Base-by-base conservation (phyloP, 352 stramenopile species). In the Phytophthora litchii region DNA sequence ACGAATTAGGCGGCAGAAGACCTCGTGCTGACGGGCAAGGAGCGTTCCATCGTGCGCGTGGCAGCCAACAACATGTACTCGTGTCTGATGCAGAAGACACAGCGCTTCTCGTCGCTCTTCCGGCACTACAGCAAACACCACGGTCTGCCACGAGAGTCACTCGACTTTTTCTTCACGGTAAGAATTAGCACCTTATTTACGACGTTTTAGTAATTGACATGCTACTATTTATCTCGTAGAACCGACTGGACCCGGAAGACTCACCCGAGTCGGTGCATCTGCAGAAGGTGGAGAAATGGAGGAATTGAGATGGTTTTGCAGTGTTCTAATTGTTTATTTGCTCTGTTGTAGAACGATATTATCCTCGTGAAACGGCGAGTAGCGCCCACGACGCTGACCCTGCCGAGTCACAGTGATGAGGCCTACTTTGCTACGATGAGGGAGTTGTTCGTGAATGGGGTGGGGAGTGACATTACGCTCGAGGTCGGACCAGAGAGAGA, bases 41-140 rank as follows among this genome's bases (percentile, higher is more conserved):
- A 93, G 59, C 82, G 84, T 23, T 93, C 83, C 21, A 92, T 94
- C 57, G 79, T 93, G 55, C 86, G 86, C 46, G 86, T 93, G 41
- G 67, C 86, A 0, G 83, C 83, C 36, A 95, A 92, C 76, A 93
- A 92, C 61, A 91, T 92, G 82, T 93, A 93, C 70, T 92, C 86
- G 67, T 99, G 97, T 63, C 78, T 99, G 44, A 99, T 99, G 97
- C 89, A 99, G 47, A 99, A 99, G 74, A 98, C 95, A 16, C 97
- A 99, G 79, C 89, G 95, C 16, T 99, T 99, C 71, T 98, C 93
- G 23, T 98, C 88, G 50, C 86, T 99, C 16, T 99, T 99, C 64
- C 95, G 96, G 43, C 97, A 99, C 78, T 99, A 99, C 74, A 98
- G 95, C 69, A 99, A 99, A 73, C 97, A 99, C 77, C 96, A 99